Base-by-base conservation (phyloP, 331 rosid genomes). In the Spiraea crenata region DNA sequence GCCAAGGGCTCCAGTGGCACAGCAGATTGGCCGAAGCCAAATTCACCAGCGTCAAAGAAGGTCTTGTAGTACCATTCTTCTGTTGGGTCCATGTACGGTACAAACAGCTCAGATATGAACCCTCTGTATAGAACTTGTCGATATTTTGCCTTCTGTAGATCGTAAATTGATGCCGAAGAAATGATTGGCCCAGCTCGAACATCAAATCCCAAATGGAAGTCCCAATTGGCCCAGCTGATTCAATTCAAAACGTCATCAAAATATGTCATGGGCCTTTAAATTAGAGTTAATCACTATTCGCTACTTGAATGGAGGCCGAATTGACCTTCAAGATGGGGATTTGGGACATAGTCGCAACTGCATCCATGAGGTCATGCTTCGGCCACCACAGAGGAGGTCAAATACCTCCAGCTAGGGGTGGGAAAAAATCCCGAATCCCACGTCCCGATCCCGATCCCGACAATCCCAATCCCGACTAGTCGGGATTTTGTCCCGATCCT, bases 161-260 rank as follows among this genome's bases (percentile, higher is more conserved):
- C 96, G 14, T 76, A 85, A 10, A 90, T 82, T 11, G 89, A 83
- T 37, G 91, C 93, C 3, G 77, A 34, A 3, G 93, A 87, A 25
- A 87, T 84, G 2, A 90, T 69, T 58, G 91, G 74, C 0, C 96
- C 93, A 4, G 76, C 82, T 73, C 85, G 61, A 11, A 74, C 65
- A 67, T 90, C 95, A 9, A 52, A 89, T 65, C 90, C 86, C 4
- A 86, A 0, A 56, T 89, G 92, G 46, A 89, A 85, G 0, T 9
- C 70, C 92, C 96, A 86, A 5, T 89, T 85, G 4, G 85, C 92
- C 97, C 92, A 90, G 37, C 95, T 88, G 73, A 37, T 55, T 47
- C 19, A 1, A 56, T 11, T 56, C 5, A 25, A 25, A 25, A 25
- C 31, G 31, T 25, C 31, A 25, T 25, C 31, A 25, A 25, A 25